Evolutionary conservation across 2,329 filamentous ascomycete genomes (phyloP).

Genomic region (Blastomyces percursus): DNA sequence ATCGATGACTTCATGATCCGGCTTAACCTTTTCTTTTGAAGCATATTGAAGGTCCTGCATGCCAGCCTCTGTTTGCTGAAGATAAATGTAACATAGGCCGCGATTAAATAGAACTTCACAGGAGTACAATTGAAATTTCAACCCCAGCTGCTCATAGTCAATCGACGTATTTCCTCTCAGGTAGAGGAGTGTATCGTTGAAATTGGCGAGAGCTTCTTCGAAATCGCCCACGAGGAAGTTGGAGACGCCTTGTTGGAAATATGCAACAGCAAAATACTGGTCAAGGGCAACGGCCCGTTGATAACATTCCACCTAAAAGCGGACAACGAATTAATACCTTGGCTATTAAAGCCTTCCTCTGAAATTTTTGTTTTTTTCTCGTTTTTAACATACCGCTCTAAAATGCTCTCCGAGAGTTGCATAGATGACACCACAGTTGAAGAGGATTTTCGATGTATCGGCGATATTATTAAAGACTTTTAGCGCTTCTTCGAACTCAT

Average conservation of each 20-base stretch:
- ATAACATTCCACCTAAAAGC: slow-evolving; percentile 77
- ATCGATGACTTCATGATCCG: slow-evolving; percentile 95
- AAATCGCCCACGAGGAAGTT: slow-evolving; percentile 97
- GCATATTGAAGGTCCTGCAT: slow-evolving; percentile 86
- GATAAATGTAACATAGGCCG: slow-evolving; percentile 92
- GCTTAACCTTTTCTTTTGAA: slow-evolving; percentile 88
- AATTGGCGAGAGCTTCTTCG: slow-evolving; percentile 92
- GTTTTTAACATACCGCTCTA: slow-evolving; percentile 60
- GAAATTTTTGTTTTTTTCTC: not conserved
- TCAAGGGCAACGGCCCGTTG: slow-evolving; percentile 83
- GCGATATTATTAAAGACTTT: slow-evolving; percentile 73
- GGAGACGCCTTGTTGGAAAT: slow-evolving; percentile 96
- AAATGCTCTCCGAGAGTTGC: slow-evolving; percentile 93
- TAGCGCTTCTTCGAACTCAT: slow-evolving; percentile 87
- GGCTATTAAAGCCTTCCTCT: not conserved
- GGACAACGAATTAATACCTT: slow-evolving; percentile 8
- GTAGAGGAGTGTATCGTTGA: slow-evolving; percentile 95
- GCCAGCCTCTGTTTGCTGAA: slow-evolving; percentile 81
- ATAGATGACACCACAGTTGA: slow-evolving; percentile 97
- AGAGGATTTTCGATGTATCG: slow-evolving; percentile 95
- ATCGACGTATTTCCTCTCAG: slow-evolving; percentile 93
- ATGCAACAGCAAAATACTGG: slow-evolving; percentile 91
- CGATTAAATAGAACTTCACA: slow-evolving; percentile 98
- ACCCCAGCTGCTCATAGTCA: slow-evolving; percentile 89
- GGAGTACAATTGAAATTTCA: slow-evolving; percentile 93